Evolutionary conservation across 768 basidiomycete genomes (phyloP).

Genomic region (Calocera cornea): DNA sequence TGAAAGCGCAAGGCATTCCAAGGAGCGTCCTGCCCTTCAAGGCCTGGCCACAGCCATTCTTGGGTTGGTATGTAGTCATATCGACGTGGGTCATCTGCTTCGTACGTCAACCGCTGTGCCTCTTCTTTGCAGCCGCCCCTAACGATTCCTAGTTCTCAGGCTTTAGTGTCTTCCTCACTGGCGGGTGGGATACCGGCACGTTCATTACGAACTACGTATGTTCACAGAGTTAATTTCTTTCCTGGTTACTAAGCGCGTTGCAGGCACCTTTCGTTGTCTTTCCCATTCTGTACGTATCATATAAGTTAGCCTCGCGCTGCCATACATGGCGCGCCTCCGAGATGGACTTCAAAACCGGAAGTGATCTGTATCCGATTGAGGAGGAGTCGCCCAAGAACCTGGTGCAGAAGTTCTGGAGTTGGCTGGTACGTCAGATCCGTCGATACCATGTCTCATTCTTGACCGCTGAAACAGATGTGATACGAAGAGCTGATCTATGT

Average conservation of each 20-base stretch:
- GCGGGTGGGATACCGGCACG: constrained; percentile 16
- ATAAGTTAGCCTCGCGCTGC: constrained; percentile 24
- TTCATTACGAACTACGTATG: constrained; percentile 23
- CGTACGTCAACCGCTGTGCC: background rate
- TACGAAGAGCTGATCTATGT: too few relatives aligned
- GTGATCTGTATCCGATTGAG: background rate
- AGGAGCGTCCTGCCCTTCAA: constrained; percentile 23
- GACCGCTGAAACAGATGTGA: too few relatives aligned
- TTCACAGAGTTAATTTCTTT: background rate
- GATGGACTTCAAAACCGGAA: constrained; percentile 24
- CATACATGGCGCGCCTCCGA: constrained; percentile 17
- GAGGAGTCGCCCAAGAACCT: constrained; percentile 45
- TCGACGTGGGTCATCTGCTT: background rate
- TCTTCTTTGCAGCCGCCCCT: background rate
- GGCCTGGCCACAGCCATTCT: constrained; percentile 22
- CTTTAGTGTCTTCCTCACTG: constrained; percentile 18
- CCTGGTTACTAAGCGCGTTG: constrained; percentile 35
- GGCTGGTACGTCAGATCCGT: constrained; percentile 38
- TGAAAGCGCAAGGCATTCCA: constrained; percentile 24
- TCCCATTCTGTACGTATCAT: constrained; percentile 21
- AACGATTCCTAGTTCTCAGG: constrained; percentile 11
- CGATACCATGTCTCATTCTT: too few relatives aligned
- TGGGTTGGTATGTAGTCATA: constrained; percentile 23
- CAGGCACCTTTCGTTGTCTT: constrained; percentile 11
- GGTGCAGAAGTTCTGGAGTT: constrained; percentile 58